Base-by-base conservation (phyloP, 192 early-diverging fungal genomes). In the Backusella tuberculispora region DNA sequence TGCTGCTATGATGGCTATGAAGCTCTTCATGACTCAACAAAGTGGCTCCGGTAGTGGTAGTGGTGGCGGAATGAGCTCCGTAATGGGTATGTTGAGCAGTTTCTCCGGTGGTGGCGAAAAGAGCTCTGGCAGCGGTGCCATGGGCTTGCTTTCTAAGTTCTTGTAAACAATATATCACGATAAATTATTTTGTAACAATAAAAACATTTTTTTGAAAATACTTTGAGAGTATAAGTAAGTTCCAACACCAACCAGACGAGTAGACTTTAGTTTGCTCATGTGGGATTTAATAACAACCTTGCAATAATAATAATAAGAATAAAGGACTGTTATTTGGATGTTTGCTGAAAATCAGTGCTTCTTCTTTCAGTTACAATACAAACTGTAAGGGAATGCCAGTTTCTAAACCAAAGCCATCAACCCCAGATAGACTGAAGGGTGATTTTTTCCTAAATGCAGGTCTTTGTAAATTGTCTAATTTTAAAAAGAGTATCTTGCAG, bases 1-100 rank as follows among this genome's bases (percentile, higher is more conserved):
- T 70, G 81, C 81, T 53, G 81, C 71, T 19, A 26, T 41, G 19
- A 82, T 82, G 81, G 81, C 81, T 66, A 73, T 82, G 74, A 78
- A 82, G 67, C 19, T 82, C 34, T 82, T 75, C 69, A 64, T 67
- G 24, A 64, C 69, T 21, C 73, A 78, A 24, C 64, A 75, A 19
- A 56, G 77, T 40, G 38, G 50, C 34, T 34, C 19, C 63, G 68
- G 65, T 37, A 45, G 63, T 24, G 60, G 73, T 9, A 37, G 75
- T 19, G 34, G 56, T 24, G 71, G 79, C n/a, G 79, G 79, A 40
- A 14, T 76, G 14, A 60, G 79, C 37, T 65, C 79, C 53, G 19
- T 80, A 29, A 76, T 80, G 75, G 74, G 81, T 46, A 67, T 82
- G 38, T 41, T 80, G n/a, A 70, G 78, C 24, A 47, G 70, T n/a